phyloP scores from a whole-genome alignment of 257 asterid genomes.

The Thymus mandschuricus region DNA sequence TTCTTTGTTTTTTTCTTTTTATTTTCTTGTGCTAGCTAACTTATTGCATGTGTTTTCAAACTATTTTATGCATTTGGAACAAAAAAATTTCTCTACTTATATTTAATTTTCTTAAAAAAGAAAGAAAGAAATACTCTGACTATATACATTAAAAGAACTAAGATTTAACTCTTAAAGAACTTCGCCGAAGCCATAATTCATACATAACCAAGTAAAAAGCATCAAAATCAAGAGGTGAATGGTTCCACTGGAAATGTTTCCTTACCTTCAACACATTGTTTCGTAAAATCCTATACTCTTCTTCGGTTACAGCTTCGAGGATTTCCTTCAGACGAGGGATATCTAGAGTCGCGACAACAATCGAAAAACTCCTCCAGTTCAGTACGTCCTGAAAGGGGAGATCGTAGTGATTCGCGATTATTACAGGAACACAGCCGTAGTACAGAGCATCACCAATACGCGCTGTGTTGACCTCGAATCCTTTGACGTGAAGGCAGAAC shows the following conservation, averaged over 20 bases:
- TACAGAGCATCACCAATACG: constrained; percentile 85
- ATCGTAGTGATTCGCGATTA: constrained; percentile 88
- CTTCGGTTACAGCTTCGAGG: constrained; percentile 43
- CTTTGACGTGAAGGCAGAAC: constrained; percentile 93
- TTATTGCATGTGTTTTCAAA: too few species aligned
- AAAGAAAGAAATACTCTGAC: too few species aligned
- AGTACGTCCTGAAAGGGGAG: constrained; percentile 84
- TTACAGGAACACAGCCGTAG: constrained; percentile 84
- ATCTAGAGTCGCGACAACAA: constrained; percentile 73
- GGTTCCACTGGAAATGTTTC: constrained; percentile 85
- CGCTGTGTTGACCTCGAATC: constrained; percentile 92
- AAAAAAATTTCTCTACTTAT: too few species aligned
- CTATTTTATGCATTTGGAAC: too few species aligned
- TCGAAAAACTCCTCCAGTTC: constrained; percentile 74
- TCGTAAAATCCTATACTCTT: constrained; percentile 49
- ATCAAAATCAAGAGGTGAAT: constrained; percentile 66
- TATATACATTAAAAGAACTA: too few species aligned
- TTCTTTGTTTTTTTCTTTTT: too few species aligned
- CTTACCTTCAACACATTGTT: constrained; percentile 64
- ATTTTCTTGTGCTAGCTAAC: too few species aligned
- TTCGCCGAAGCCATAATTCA: constrained; percentile 80
- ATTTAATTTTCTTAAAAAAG: too few species aligned
- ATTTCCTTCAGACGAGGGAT: constrained; percentile 76
- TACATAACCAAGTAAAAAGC: constrained; percentile 87
- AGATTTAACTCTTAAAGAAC: constrained; percentile 43